Percentiles rank a stretch among this genome's conserved stretches.
These are phyloP conservation scores for Avena eriantha DNA, from an alignment of 176 grass and related monocot genomes.

Conservation along the genomic window DNA sequence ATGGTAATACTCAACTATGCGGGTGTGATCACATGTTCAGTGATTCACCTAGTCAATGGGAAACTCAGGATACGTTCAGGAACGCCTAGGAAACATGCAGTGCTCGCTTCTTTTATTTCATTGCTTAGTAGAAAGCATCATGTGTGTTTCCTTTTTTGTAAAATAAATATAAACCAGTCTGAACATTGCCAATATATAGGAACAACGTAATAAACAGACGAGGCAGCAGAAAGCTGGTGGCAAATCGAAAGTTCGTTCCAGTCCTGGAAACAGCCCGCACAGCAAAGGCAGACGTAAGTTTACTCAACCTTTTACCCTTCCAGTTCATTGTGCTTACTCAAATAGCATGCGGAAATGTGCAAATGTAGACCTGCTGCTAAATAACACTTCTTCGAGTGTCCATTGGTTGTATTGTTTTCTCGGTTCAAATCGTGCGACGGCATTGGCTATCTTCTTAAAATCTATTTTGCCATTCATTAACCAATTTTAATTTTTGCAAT, in stretches of 20 bases:
- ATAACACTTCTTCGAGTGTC: no score
- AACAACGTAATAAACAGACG: slow-evolving; percentile 33
- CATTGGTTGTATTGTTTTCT: no score
- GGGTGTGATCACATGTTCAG: not conserved
- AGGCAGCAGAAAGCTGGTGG: slow-evolving; percentile 43
- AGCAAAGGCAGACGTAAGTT: slow-evolving; percentile 40
- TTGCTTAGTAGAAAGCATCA: not conserved
- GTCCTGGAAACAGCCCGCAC: slow-evolving; percentile 36
- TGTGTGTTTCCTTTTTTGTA: no score
- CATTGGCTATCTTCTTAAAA: no score
- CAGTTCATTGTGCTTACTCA: not conserved
- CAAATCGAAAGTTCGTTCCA: slow-evolving; percentile 30
- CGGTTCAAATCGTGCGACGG: no score
- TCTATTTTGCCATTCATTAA: no score
- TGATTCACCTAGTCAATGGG: not conserved
- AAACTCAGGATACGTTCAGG: no score
- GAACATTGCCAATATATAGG: slow-evolving; percentile 40
- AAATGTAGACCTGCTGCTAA: no score
- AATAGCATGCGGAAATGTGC: no score
- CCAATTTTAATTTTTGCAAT: not conserved
- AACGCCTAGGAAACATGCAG: no score
- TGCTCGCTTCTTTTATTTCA: no score
- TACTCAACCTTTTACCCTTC: not conserved
- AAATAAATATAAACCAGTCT: not conserved
- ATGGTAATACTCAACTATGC: no score